These are phyloP conservation scores for Gracilaria caudata DNA, from an alignment of 23 red algal species.

Conservation along the genomic window DNA sequence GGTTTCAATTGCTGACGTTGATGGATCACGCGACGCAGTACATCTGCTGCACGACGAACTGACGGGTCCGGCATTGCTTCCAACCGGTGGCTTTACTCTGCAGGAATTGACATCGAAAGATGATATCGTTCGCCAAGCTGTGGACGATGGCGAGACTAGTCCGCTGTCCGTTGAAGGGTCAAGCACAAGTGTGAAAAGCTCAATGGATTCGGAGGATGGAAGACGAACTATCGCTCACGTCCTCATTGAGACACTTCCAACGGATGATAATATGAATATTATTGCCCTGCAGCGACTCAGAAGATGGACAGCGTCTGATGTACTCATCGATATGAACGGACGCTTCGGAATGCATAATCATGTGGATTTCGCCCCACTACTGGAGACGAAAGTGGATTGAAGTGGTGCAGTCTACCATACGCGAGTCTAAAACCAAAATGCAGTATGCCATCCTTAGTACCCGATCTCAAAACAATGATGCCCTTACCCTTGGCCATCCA, in stretches of 20 bases:
- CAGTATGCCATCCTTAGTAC: no score
- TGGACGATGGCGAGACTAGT: not conserved
- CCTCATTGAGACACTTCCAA: slow-evolving; percentile 27
- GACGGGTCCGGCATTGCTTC: slow-evolving; percentile 57
- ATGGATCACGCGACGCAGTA: slow-evolving; percentile 33
- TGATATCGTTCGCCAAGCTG: not conserved
- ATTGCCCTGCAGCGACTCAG: slow-evolving; percentile 21
- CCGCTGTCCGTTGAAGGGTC: not conserved
- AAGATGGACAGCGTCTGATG: slow-evolving; percentile 34
- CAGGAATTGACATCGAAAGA: slow-evolving; percentile 36
- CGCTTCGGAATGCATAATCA: slow-evolving; percentile 49
- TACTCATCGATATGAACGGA: slow-evolving; percentile 55
- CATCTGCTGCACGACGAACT: slow-evolving; percentile 58
- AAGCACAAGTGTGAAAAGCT: not conserved
- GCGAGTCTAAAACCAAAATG: no score
- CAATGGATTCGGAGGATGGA: slow-evolving; percentile 6
- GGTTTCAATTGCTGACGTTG: slow-evolving; percentile 53
- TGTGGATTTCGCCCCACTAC: slow-evolving; percentile 8
- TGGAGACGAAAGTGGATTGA: slow-evolving; percentile 36
- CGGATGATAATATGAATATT: slow-evolving; percentile 12
- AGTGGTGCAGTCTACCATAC: not conserved
- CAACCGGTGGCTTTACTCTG: slow-evolving; percentile 35
- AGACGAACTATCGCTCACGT: slow-evolving; percentile 38
- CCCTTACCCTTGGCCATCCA: no score
- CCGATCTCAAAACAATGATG: no score